Evolutionary conservation across 1,284 basidiomycete genomes (phyloP).

Genomic region (Inonotus obliquus): DNA sequence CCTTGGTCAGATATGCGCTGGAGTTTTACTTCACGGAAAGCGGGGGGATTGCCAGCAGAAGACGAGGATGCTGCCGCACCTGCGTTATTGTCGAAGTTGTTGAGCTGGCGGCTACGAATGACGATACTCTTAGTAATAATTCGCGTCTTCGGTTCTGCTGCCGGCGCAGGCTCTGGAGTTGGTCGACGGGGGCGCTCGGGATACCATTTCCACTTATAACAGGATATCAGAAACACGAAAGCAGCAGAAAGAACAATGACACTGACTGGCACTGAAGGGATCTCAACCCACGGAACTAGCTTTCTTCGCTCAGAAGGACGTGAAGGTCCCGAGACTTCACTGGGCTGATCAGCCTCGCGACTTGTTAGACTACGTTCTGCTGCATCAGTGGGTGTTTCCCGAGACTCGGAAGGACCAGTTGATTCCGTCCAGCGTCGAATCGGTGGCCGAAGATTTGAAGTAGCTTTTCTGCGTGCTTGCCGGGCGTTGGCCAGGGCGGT

Average conservation of each 20-base stretch:
- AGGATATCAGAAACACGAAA: neutral
- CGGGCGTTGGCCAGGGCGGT: neutral
- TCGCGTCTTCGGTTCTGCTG: neutral
- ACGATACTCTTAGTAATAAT: neutral
- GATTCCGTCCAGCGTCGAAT: neutral
- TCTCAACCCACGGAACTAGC: neutral
- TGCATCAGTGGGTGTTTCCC: neutral
- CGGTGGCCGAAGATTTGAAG: neutral
- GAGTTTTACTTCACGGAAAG: neutral
- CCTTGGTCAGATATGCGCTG: neutral
- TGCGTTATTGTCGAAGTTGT: neutral
- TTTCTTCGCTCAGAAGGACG: neutral
- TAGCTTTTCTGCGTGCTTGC: neutral
- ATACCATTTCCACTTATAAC: neutral
- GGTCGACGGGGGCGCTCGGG: neutral
- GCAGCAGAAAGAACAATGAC: neutral
- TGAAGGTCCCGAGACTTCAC: neutral
- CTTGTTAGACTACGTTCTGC: neutral
- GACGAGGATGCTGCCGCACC: neutral
- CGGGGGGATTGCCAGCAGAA: neutral
- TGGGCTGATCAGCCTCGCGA: neutral
- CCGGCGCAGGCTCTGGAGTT: neutral
- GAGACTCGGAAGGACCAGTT: neutral
- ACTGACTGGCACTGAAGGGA: neutral
- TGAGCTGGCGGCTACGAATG: neutral